Percentiles rank a stretch among this genome's conserved stretches.
phyloP scores from a whole-genome alignment of 495 filamentous ascomycete genomes.

The Letharia columbiana region DNA sequence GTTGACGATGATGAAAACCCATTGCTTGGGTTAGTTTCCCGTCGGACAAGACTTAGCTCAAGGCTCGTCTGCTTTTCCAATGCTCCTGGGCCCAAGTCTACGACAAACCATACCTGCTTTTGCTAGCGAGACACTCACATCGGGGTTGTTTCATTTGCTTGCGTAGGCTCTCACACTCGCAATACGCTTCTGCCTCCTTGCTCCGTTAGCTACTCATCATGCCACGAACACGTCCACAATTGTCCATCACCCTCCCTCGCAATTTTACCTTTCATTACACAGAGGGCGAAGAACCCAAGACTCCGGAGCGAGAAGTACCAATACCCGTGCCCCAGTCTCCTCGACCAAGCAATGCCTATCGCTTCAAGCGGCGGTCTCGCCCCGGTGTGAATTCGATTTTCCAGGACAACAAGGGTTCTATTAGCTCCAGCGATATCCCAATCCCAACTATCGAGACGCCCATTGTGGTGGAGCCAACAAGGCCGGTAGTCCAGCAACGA shows the following conservation, averaged over 20 bases:
- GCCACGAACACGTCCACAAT: slow-evolving; percentile 41
- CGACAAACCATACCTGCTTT: background rate
- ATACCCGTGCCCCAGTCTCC: slow-evolving; percentile 47
- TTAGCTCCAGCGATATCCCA: slow-evolving; percentile 37
- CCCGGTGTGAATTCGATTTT: slow-evolving; percentile 38
- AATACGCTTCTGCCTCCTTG: background rate
- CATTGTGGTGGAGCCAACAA: slow-evolving; percentile 26
- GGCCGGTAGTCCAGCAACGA: slow-evolving; percentile 19
- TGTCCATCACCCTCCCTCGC: slow-evolving; percentile 57
- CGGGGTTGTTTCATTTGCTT: slow-evolving; percentile 5
- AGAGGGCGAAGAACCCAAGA: slow-evolving; percentile 45
- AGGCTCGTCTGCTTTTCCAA: background rate
- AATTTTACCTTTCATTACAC: slow-evolving; percentile 56
- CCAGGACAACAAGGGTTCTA: slow-evolving; percentile 32
- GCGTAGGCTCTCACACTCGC: slow-evolving; percentile 9
- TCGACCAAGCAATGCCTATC: slow-evolving; percentile 28
- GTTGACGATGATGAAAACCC: background rate
- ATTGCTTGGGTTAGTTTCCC: slow-evolving; percentile 1
- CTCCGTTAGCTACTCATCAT: slow-evolving; percentile 28
- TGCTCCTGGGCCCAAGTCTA: background rate
- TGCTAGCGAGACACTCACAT: background rate
- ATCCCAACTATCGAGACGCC: slow-evolving; percentile 56
- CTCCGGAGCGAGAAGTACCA: slow-evolving; percentile 46
- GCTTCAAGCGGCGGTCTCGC: slow-evolving; percentile 38
- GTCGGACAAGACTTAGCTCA: background rate